Evolutionary conservation across 2,329 filamentous ascomycete genomes (phyloP).

Genomic region (Neurospora crassa): DNA sequence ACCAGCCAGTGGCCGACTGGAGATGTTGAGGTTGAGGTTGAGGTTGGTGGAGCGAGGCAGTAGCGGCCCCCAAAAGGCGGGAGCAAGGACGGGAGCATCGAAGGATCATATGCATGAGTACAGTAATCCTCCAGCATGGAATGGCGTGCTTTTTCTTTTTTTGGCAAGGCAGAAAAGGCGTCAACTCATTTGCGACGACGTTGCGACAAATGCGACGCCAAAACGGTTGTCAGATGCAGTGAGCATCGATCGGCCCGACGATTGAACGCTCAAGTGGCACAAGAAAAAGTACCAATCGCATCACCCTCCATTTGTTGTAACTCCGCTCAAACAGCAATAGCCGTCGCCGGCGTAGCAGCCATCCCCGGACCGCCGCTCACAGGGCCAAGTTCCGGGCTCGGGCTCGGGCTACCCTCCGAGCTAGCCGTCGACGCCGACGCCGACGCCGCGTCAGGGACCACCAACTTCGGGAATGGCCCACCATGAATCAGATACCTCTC

Average conservation of each 20-base stretch:
- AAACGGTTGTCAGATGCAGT: neutral
- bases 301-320: too few relatives aligned
- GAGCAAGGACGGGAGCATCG: neutral
- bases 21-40: neutral
- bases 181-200: neutral
- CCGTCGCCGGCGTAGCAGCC: neutral
- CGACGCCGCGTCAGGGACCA: neutral
- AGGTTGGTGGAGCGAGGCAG: neutral
- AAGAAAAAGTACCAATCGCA: too few relatives aligned
- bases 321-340: neutral
- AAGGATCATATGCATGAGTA: neutral
- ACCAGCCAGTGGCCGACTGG: neutral
- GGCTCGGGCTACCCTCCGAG: neutral
- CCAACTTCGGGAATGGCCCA: constrained; percentile 26
- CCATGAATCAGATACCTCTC: constrained; percentile 32
- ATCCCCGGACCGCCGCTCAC: neutral
- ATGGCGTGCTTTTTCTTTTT: neutral
- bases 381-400: neutral
- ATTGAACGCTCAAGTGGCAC: neutral
- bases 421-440: neutral
- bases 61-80: neutral
- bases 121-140: neutral
- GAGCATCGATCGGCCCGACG: neutral
- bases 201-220: neutral
- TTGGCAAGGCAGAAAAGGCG: neutral